Base-by-base conservation (phyloP, 805 yeast species). In the Metschnikowia peoriensis region DNA sequence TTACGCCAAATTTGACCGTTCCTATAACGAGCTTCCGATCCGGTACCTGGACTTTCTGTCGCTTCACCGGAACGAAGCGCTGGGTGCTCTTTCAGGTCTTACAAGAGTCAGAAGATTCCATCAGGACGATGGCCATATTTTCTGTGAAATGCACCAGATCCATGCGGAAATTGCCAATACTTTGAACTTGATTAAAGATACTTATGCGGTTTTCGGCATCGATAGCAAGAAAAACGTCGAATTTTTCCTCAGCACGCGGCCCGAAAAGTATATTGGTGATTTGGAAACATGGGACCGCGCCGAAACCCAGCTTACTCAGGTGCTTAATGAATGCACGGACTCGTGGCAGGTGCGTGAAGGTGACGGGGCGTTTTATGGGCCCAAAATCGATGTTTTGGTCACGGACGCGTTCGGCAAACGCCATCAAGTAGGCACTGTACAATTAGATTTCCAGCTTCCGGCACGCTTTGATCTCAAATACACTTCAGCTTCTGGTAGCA, bases 301-400 rank as follows among this genome's bases (percentile, higher is more conserved):
- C 1, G 99, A 94, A 65, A 40, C 59, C 7, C 83, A 83, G 49
- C 74, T 94, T 53, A 78, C 78, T 29, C 61, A 66, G 1, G 92
- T 89, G 1, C 68, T 94, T 44, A 74, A 85, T 47, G 61, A 68
- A 11, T 60, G 69, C 2, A 62, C 67, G 14, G 84, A 84, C 1
- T 71, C 76, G 41, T 92, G 97, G 96, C 66, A 78, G 15, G 61
- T 89, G 8, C 84, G 91, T 58, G 89, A 84, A 56, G 97, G 96
- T n/a, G 99, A 94, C 68, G 99, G 99, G 35, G 99, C 94, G 1
- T 87, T 87, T 64, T 94, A 94, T 71, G 99, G 99, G 0, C 99
- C 99, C 29, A 93, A 93, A 66, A 90, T 94, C 55, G 99, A 94
- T 68, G 80, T 94, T 42, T 74, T 89, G 49, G 81, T 94, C 48